A percentile compares a stretch with the other conserved stretches of the same genome.
These are phyloP conservation scores for Ogataea kodamae DNA, from an alignment of 805 yeast genomes.

Conservation along the genomic window DNA sequence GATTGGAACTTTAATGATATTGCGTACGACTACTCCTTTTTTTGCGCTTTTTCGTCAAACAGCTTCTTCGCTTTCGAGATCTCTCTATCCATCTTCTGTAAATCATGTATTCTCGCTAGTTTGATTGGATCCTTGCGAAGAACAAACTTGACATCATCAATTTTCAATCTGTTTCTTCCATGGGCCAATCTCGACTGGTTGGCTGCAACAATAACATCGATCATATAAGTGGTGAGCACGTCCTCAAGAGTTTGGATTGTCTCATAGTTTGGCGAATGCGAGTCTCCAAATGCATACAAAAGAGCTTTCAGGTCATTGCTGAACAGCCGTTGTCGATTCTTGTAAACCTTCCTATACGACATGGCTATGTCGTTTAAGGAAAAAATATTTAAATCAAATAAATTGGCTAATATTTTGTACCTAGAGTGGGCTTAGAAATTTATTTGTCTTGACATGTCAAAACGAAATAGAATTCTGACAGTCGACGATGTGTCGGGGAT, in stretches of 20 bases:
- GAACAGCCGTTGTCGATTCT: constrained; percentile 30
- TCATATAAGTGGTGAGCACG: constrained; percentile 57
- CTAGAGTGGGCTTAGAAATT: too few relatives aligned
- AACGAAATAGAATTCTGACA: constrained; percentile 2
- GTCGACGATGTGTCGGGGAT: constrained; percentile 40
- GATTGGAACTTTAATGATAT: constrained; percentile 20
- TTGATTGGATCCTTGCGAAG: constrained; percentile 63
- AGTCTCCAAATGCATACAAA: constrained; percentile 72
- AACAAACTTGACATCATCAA: constrained; percentile 72
- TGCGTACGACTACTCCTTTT: constrained; percentile 18
- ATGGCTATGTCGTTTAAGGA: constrained; percentile 5
- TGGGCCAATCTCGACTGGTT: constrained; percentile 49
- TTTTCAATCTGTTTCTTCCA: constrained; percentile 56
- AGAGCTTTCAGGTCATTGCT: constrained; percentile 49
- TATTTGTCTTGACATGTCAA: not conserved
- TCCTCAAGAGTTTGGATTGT: constrained; percentile 68
- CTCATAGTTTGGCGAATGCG: constrained; percentile 60
- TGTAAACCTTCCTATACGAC: constrained; percentile 13
- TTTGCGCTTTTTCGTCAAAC: constrained; percentile 48
- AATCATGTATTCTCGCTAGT: constrained; percentile 65
- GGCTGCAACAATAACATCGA: constrained; percentile 49
- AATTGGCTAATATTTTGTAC: not conserved
- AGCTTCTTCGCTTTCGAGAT: constrained; percentile 64
- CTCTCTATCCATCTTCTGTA: constrained; percentile 55
- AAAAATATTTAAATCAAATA: not conserved